Percentiles rank a stretch among this genome's conserved stretches.
phyloP scores from a whole-genome alignment of 441 rosid genomes.

The Populus tomentosa region DNA sequence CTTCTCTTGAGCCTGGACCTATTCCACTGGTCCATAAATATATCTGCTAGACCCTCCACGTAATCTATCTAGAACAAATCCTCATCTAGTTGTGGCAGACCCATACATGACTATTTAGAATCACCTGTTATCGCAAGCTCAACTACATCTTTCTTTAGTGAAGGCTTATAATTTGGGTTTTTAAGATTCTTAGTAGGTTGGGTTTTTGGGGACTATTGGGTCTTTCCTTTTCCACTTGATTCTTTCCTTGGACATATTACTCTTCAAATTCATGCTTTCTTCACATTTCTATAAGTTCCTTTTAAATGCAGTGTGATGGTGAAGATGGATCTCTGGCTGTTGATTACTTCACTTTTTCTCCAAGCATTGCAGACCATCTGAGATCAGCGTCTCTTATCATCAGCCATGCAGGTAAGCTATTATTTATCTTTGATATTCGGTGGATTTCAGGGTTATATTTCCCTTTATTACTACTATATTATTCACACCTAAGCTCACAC shows the following conservation, averaged over 20 bases:
- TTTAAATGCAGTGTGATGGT: conserved; percentile 47
- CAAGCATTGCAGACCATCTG: conserved; percentile 74
- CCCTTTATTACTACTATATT: not conserved
- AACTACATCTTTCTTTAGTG: not conserved
- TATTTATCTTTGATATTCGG: not conserved
- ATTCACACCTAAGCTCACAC: not conserved
- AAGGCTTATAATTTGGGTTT: not conserved
- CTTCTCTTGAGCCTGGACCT: no score
- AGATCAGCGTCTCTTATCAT: conserved; percentile 80
- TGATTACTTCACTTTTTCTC: conserved; percentile 81
- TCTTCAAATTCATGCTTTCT: not conserved
- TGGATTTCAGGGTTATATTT: not conserved
- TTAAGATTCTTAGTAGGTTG: not conserved
- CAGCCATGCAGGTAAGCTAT: conserved; percentile 70
- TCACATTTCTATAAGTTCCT: not conserved
- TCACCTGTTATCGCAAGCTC: no score
- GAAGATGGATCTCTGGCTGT: conserved; percentile 60
- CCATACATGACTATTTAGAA: no score
- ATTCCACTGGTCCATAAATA: fast-evolving
- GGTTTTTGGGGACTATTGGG: not conserved
- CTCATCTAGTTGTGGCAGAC: no score
- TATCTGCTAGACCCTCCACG: no score
- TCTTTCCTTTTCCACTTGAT: not conserved
- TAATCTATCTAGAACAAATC: no score
- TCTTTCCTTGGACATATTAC: not conserved